phyloP scores from a whole-genome alignment of 257 asterid genomes.

The Jaltomata sinuosa region DNA sequence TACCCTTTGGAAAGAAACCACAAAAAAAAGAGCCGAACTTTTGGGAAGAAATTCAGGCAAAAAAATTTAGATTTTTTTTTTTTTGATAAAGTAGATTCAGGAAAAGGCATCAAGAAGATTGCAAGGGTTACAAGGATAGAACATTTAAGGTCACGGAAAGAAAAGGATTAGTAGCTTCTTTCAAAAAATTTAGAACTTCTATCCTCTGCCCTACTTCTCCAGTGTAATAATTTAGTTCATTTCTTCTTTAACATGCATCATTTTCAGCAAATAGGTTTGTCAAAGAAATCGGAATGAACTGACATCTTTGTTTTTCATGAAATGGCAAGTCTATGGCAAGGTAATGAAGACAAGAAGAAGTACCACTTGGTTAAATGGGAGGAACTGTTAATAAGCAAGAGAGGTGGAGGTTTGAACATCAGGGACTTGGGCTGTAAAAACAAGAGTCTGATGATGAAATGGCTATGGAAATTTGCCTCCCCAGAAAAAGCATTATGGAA shows the following conservation, averaged over 20 bases:
- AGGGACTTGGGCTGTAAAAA: too few species aligned
- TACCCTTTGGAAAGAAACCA: neutral
- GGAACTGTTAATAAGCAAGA: too few species aligned
- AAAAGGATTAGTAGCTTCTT: neutral
- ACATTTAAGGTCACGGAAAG: neutral
- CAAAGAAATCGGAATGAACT: neutral
- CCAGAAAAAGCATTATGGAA: too few species aligned
- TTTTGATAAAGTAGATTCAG: neutral
- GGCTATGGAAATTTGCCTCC: too few species aligned
- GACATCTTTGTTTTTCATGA: neutral
- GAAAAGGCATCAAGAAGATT: neutral
- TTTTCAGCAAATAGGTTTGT: neutral
- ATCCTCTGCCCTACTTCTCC: neutral
- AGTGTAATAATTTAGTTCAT: neutral
- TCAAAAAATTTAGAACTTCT: neutral
- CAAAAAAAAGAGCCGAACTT: neutral
- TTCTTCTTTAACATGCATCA: neutral
- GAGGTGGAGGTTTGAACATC: too few species aligned
- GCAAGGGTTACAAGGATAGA: neutral
- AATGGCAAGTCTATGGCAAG: neutral
- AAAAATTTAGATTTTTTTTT: neutral
- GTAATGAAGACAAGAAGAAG: too few species aligned
- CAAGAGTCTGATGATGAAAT: too few species aligned
- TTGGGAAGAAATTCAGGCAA: neutral
- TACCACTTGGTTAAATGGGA: too few species aligned